Evolutionary conservation across 2,329 filamentous ascomycete genomes (phyloP).

Genomic region (Samsoniella hepiali): DNA sequence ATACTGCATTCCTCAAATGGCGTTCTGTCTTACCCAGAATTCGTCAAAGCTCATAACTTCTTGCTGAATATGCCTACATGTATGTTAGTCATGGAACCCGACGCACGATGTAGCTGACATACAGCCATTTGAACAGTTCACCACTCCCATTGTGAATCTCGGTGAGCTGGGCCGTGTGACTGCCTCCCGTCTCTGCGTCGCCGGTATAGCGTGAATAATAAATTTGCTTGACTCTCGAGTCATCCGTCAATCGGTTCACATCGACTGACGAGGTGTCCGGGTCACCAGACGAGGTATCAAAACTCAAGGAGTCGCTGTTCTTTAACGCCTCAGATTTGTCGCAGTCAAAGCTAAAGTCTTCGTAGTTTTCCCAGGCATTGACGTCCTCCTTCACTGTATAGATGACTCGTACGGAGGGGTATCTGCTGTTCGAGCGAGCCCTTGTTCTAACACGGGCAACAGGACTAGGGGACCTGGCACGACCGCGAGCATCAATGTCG

Average conservation of each 20-base stretch:
- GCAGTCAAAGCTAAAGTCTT: constrained; percentile 17
- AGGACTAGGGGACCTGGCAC: constrained; percentile 1
- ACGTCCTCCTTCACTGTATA: neutral
- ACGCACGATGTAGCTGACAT: constrained; percentile 7
- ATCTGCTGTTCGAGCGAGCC: neutral
- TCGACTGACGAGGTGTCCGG: constrained; percentile 22
- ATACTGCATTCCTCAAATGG: no score
- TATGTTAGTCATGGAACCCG: constrained; percentile 20
- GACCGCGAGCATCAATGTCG: neutral
- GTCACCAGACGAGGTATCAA: constrained; percentile 29
- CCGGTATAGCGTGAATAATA: constrained; percentile 39
- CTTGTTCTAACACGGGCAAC: neutral
- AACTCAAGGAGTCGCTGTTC: constrained; percentile 29
- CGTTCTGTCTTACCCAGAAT: constrained; percentile 33
- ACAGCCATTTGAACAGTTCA: constrained; percentile 43
- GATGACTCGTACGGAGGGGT: neutral
- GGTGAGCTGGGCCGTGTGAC: constrained; percentile 35
- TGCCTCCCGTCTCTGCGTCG: constrained; percentile 35
- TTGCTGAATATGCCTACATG: constrained; percentile 36
- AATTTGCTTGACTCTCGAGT: constrained; percentile 27
- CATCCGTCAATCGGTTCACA: constrained; percentile 14
- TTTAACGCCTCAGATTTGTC: constrained; percentile 24
- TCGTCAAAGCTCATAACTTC: constrained; percentile 42
- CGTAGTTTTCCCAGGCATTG: constrained; percentile 10
- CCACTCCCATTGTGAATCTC: constrained; percentile 33